Percentiles rank a stretch among this genome's conserved stretches.
Evolutionary conservation across 2,329 filamentous ascomycete genomes (phyloP).

Genomic region (Tolypocladium endophyticum): DNA sequence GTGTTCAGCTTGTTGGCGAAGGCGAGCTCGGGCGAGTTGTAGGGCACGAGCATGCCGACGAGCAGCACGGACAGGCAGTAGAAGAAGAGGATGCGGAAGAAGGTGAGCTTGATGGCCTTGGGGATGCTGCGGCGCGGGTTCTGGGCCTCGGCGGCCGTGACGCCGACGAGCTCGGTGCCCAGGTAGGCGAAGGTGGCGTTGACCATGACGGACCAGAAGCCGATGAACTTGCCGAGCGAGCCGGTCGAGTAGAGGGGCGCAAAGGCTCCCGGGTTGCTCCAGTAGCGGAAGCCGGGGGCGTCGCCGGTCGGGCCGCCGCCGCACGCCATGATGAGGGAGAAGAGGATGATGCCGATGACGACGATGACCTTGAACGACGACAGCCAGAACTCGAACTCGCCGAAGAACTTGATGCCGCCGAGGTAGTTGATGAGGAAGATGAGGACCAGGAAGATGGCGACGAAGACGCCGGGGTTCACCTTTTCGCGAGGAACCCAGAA

Average conservation of each 20-base stretch:
- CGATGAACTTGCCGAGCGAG: conserved; percentile 41
- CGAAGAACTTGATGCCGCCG: conserved; percentile 53
- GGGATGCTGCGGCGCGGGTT: conserved; percentile 70
- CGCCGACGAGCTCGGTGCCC: conserved; percentile 66
- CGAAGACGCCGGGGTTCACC: conserved; percentile 71
- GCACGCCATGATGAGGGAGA: conserved; percentile 51
- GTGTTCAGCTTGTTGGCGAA: conserved; percentile 38
- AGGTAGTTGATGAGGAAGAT: conserved; percentile 57
- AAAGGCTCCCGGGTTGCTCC: conserved; percentile 46
- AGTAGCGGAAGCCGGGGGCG: conserved; percentile 55
- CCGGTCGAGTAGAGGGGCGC: conserved; percentile 16
- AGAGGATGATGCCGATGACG: conserved; percentile 54
- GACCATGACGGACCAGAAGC: conserved; percentile 62
- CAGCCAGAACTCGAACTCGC: conserved; percentile 53
- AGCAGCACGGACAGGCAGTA: conserved; percentile 66
- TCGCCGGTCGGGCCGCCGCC: conserved; percentile 56
- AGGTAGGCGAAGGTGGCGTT: conserved; percentile 72
- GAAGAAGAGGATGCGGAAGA: conserved; percentile 74
- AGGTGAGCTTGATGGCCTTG: conserved; percentile 68
- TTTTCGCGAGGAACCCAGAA: conserved; percentile 59
- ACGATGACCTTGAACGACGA: conserved; percentile 59
- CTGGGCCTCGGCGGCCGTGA: conserved; percentile 69
- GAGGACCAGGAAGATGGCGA: conserved; percentile 55
- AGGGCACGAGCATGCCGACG: conserved; percentile 67
- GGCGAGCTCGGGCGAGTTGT: conserved; percentile 48